Evolutionary conservation across 2,329 filamentous ascomycete species (phyloP).

Genomic region (Alternaria angustiovoidea): DNA sequence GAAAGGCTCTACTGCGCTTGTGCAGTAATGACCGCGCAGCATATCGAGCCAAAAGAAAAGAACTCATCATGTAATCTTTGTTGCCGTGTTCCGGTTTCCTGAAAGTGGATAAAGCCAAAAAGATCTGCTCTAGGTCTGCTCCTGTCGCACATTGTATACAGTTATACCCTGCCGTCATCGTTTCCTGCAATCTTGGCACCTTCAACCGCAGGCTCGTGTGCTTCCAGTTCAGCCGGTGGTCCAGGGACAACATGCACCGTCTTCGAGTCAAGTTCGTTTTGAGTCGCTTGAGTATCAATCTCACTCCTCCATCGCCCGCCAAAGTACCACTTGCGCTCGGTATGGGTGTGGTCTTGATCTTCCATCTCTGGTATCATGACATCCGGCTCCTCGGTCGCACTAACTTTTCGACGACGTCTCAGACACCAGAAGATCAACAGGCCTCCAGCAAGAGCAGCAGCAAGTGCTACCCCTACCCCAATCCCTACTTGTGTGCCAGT

Average conservation of each 20-base stretch:
- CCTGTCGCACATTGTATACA: too few species aligned
- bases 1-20: too few species aligned
- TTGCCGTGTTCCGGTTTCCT: too few species aligned
- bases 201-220: not conserved
- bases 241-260: constrained; percentile 12
- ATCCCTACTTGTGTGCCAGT: not conserved
- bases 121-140: not conserved
- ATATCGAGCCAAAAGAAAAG: not conserved
- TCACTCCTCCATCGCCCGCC: constrained; percentile 12
- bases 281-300: not conserved
- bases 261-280: constrained; percentile 15
- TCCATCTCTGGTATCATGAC: not conserved
- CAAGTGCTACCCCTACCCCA: not conserved
- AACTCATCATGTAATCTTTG: not conserved
- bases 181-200: not conserved
- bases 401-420: not conserved
- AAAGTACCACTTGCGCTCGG: constrained; percentile 9
- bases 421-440: not conserved
- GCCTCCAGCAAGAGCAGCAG: not conserved
- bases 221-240: constrained; percentile 6
- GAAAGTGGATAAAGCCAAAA: not conserved
- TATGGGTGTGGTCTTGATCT: not conserved
- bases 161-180: not conserved
- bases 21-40: not conserved
- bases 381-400: not conserved